Evolutionary conservation across 306 rosid species (phyloP), one percentile per base, ranked within the genome.

Genomic region (Lagenaria siceraria): DNA sequence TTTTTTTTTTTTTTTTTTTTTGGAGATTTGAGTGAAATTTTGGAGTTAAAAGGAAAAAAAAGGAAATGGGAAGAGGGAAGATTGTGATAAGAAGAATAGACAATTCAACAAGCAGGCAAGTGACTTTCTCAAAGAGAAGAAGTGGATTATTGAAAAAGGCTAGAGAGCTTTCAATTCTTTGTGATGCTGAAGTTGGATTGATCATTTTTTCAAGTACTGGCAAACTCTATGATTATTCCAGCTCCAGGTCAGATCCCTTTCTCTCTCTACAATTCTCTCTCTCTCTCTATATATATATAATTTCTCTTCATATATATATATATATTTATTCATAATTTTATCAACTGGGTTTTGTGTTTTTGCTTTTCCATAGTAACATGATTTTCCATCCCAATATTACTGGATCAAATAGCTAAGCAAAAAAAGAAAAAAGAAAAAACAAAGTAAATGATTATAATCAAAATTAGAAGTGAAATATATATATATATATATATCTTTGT

Each of bases 161-260:
- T 38, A 14, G 38, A 46, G 90, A 87, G 70, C 88, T 87, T 70
- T 83, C 87, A 8, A 82, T 80, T 14, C 79, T 85, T 2, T 83
- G 90, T 43, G 90, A 87, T 75, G 87, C 87, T 70, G 84, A 87
- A 54, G 73, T 85, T 55, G 88, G 81, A 62, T 75, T 87, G 36
- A 9, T 64, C 0, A 78, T 87, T 78, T 83, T 85, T 22, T 84
- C 89, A 21, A 15, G 82, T 7, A 49, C 89, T 5, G 83, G 86
- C 13, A 85, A 76, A 46, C 85, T 87, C 78, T 83, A 53, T 25
- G 84, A 85, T 22, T 81, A 66, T 54, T 71, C 84, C 72, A 83
- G 59, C 79, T 77, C 87, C 36, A 85, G 85, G 91, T 86, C 27
- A 52, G 77, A 73, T 73, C 77, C 29, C 77, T 72, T 24, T 71